Base-by-base conservation (phyloP, 192 early-diverging fungal genomes). In the Phycomyces nitens region DNA sequence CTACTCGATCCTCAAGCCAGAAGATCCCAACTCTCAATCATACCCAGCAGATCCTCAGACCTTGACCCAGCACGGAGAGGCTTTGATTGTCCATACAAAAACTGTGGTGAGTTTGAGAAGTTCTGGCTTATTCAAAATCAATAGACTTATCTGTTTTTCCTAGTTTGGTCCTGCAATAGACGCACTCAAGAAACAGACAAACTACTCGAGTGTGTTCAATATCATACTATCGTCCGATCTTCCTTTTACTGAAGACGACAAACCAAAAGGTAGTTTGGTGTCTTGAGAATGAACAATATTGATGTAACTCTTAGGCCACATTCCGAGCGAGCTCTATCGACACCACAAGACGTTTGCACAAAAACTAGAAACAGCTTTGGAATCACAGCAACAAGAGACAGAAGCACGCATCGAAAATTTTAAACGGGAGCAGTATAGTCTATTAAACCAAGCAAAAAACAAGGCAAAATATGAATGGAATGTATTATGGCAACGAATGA, bases 401-500 rank as follows among this genome's bases (percentile, higher is more conserved):
- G 44, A 65, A n/a, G 26, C 34, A 21, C 29, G 27, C 20, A 57
- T 65, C 7, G 54, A 65, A 10, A 12, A 11, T n/a, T 65, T 54
- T 50, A 56, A 57, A 22, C 18, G 56, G 41, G 64, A 65, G 21
- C 54, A 65, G 24, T 23, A 65, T 3, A 3, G 15, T 24, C n/a
- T 21, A 39, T 34, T 65, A 41, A 16, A 6, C 7, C 52, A 41
- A 11, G 40, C 39, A 49, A 56, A 27, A n/a, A 26, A 56, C 41
- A 65, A 65, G 27, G 23, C 64, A 47, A 24, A 20, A 8, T 47
- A 65, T 7, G 55, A 65, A 15, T 20, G 42, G 18, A 26, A 23
- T 1, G 41, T 65, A 15, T n/a, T 65, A 39, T 65, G 54, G 55
- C 53, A 65, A 24, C 56, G 38, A 1, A 65, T 65, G 53, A 55